A percentile compares a stretch with the other conserved stretches of the same genome.
phyloP scores from a whole-genome alignment of 345 rosid genomes.

The Hibiscus syriacus region DNA sequence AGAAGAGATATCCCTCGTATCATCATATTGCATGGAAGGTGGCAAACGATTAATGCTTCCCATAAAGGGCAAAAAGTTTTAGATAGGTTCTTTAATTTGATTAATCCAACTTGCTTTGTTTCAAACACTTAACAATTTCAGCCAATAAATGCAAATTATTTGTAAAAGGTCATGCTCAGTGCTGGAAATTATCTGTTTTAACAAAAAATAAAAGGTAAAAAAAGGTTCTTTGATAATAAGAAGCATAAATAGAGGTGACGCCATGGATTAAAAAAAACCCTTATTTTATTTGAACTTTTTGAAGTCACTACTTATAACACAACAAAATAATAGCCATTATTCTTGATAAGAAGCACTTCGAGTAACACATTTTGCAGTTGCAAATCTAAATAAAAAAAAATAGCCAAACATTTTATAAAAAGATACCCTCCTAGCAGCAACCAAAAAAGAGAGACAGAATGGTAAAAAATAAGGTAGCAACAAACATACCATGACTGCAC shows the following conservation, averaged over 20 bases:
- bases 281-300: too few species aligned
- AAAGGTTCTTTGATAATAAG: background rate
- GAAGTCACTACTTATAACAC: too few species aligned
- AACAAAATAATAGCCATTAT: too few species aligned
- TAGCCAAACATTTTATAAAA: too few species aligned
- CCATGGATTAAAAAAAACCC: too few species aligned
- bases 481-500: too few species aligned
- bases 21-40: background rate
- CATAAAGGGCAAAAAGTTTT: background rate
- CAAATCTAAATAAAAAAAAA: too few species aligned
- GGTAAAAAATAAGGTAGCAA: too few species aligned
- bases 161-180: background rate
- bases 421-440: too few species aligned
- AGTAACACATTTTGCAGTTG: too few species aligned
- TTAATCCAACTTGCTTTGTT: background rate
- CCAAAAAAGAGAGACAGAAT: too few species aligned
- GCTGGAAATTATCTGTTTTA: background rate
- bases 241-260: background rate
- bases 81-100: background rate
- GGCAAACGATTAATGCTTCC: background rate
- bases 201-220: background rate
- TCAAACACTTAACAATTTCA: background rate
- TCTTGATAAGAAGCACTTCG: too few species aligned
- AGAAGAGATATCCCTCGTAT: background rate
- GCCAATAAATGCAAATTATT: background rate